Evolutionary conservation across 2,329 filamentous ascomycete genomes (phyloP), one percentile per base, ranked within the genome.

Genomic region (Verticillium nubilum): DNA sequence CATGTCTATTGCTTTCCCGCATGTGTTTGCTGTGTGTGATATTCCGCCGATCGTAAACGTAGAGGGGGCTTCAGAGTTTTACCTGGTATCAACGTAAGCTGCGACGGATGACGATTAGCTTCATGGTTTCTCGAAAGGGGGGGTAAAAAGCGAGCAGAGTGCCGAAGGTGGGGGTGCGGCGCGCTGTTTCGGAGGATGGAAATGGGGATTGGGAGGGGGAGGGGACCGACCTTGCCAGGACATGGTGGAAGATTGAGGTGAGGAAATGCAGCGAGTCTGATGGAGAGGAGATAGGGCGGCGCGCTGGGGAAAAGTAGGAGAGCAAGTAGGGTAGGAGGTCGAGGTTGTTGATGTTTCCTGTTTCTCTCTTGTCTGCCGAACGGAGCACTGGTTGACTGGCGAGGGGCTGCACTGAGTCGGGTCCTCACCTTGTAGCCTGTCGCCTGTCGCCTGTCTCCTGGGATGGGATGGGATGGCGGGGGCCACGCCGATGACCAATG

Each of bases 171-270:
- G 56, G 64, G 65, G 29, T 61, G 52, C 37, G 10, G 56, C 31
- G 58, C 59, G 53, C 57, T 54, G 25, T 60, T 58, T 58, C 42
- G 54, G 31, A 31, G 54, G 27, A 6, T 56, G 52, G 25, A 54
- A 54, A 31, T 59, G 58, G 50, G 56, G 60, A 52, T 28, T 54
- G 53, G 31, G 56, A 37, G 33, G 19, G 27, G 19, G 52, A 19
- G 37, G 28, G 50, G 64, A 70, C 70, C 69, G 70, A 90, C 88
- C 85, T 88, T 91, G 87, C 87, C 87, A 90, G 76, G 87, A 90
- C 87, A 90, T 89, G 72, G 68, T 84, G 71, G 61, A 65, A 66
- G 58, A 53, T 10, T 50, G n/a, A 50, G 42, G n/a, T 23, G 42
- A 25, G 42, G 19, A n/a, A n/a, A 50, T 25, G 42, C 42, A 50